phyloP scores from a whole-genome alignment of 768 basidiomycete genomes.

The Fomitopsis serialis region DNA sequence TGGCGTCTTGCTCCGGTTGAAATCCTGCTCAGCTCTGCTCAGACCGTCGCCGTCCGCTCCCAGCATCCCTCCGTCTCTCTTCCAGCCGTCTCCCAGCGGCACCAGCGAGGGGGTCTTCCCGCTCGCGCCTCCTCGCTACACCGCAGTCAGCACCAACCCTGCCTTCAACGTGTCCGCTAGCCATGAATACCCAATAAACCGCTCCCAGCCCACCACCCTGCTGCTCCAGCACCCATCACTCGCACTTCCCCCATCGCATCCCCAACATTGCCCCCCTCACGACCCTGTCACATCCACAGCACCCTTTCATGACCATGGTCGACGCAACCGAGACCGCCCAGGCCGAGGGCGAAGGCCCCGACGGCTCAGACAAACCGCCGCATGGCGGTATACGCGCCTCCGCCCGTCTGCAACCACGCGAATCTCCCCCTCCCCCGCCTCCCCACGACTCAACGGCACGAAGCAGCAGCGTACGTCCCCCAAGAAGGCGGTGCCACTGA shows the following conservation, averaged over 20 bases:
- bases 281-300: constrained; percentile 17
- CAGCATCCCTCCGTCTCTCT: constrained; percentile 10
- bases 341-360: constrained; percentile 50
- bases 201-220: constrained; percentile 13
- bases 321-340: constrained; percentile 45
- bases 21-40: constrained; percentile 4
- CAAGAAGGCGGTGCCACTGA: constrained; percentile 9
- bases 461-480: constrained; percentile 9
- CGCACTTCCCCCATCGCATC: constrained; percentile 14
- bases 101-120: constrained; percentile 24
- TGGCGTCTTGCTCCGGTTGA: constrained; percentile 21
- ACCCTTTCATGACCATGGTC: constrained; percentile 31
- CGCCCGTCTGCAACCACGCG: not conserved
- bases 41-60: constrained; percentile 3
- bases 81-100: constrained; percentile 16
- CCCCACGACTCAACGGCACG: constrained; percentile 14
- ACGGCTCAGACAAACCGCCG: constrained; percentile 58
- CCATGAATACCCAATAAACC: constrained; percentile 35
- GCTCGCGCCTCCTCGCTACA: constrained; percentile 18
- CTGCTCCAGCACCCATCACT: constrained; percentile 10
- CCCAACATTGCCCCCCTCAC: constrained; percentile 16
- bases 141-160: constrained; percentile 3
- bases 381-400: constrained; percentile 16
- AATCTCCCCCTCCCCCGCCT: constrained; percentile 2
- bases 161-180: constrained; percentile 25